Evolutionary conservation across 169 alveolate species (phyloP).

Genomic region (Cyclospora cayetanensis): DNA sequence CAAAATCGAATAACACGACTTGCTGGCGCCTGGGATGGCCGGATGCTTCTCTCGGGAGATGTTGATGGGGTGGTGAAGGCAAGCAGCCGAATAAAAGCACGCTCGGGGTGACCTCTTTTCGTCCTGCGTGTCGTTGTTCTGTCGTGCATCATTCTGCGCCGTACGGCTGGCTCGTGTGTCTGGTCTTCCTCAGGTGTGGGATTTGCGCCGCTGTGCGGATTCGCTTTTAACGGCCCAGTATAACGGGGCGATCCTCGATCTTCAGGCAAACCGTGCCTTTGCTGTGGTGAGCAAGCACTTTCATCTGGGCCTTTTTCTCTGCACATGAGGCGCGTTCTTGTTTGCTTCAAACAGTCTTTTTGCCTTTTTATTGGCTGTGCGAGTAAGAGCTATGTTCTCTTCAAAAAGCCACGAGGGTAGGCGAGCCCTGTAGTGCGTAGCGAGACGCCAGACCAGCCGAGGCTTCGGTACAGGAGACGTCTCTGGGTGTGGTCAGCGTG

Average conservation of each 20-base stretch:
- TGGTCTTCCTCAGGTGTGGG: constrained; percentile 62
- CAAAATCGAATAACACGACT: constrained; percentile 61
- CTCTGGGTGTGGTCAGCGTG: no score
- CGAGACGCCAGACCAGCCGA: no score
- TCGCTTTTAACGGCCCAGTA: constrained; percentile 68
- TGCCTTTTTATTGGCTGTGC: no score
- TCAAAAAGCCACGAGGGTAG: no score
- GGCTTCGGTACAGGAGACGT: no score
- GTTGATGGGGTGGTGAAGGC: constrained; percentile 72
- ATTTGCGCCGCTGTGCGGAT: constrained; percentile 65
- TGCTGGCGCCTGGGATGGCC: constrained; percentile 65
- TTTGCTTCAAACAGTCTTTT: no score
- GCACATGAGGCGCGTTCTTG: no score
- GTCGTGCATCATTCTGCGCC: not conserved
- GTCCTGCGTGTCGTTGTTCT: not conserved
- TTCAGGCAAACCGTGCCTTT: constrained; percentile 69
- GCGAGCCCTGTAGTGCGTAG: no score
- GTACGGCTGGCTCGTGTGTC: not conserved
- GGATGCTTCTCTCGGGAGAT: constrained; percentile 68
- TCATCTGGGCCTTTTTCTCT: not conserved
- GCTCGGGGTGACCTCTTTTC: not conserved
- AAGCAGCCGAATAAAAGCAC: not conserved
- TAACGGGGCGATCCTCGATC: constrained; percentile 65
- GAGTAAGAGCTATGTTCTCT: no score
- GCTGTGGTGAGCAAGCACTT: constrained; percentile 18